These are phyloP conservation scores for Aleurites moluccanus DNA, from an alignment of 441 rosid genomes.

Conservation along the genomic window DNA sequence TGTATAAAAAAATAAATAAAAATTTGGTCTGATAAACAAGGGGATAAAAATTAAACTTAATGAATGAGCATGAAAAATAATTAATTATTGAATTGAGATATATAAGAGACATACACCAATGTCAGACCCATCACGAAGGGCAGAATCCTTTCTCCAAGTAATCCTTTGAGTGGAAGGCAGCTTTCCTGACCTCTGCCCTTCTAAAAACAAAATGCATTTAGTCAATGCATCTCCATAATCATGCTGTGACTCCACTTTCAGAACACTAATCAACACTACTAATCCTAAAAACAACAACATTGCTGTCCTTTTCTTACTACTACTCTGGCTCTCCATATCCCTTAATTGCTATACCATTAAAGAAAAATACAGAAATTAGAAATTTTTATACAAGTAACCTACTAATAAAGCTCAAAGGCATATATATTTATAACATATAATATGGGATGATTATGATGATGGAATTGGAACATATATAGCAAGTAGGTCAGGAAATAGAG, in stretches of 20 bases:
- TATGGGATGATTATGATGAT: neutral
- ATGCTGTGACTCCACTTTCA: slow-evolving; percentile 25
- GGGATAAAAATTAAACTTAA: neutral
- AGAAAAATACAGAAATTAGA: no score
- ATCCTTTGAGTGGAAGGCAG: slow-evolving; percentile 63
- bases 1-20: no score
- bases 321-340: slow-evolving; percentile 8
- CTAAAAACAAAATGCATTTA: slow-evolving; percentile 74
- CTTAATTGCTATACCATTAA: neutral
- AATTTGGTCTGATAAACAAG: no score
- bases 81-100: neutral
- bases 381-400: no score
- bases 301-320: neutral
- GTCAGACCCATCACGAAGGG: slow-evolving; percentile 66
- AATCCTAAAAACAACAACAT: neutral
- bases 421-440: neutral
- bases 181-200: slow-evolving; percentile 82
- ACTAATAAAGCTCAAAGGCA: neutral
- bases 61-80: neutral
- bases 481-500: neutral
- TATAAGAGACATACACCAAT: slow-evolving; percentile 35
- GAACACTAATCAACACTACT: neutral
- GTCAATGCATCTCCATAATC: slow-evolving; percentile 70
- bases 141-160: slow-evolving; percentile 65
- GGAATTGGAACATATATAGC: neutral